A percentile compares a stretch with the other conserved stretches of the same genome.
Conservation (phyloP, 805 yeast genomes). For the Barnettozyma populi region DNA sequence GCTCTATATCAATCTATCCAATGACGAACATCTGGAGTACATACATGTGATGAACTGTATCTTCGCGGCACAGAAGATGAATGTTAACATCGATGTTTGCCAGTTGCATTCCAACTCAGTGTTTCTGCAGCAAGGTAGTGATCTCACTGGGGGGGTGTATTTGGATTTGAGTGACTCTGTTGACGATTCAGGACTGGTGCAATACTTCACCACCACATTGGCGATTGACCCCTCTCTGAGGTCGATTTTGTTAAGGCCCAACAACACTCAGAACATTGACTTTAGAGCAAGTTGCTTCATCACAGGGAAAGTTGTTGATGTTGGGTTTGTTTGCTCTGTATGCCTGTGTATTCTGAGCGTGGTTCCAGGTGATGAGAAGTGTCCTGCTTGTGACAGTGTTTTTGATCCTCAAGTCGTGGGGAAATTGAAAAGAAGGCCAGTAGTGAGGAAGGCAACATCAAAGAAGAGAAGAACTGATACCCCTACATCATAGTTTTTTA, state of each 20-base stretch:
- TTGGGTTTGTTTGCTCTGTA: conserved; percentile 93
- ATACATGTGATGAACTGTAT: conserved; percentile 93
- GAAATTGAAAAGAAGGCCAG: conserved; percentile 56
- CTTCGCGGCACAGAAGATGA: conserved; percentile 92
- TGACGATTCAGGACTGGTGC: conserved; percentile 57
- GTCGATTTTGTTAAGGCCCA: conserved; percentile 71
- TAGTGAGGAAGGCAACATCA: conserved; percentile 36
- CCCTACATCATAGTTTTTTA: background rate
- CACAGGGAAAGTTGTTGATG: conserved; percentile 84
- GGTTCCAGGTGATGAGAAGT: conserved; percentile 59
- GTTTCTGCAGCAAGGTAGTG: conserved; percentile 91
- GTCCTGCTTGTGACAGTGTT: conserved; percentile 83
- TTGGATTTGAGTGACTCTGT: conserved; percentile 58
- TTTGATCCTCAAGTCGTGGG: conserved; percentile 63
- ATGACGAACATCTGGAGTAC: conserved; percentile 74
- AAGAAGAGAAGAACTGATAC: conserved; percentile 29
- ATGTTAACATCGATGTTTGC: conserved; percentile 85
- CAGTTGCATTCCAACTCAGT: conserved; percentile 70
- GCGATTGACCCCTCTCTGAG: conserved; percentile 82
- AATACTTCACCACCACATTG: conserved; percentile 75
- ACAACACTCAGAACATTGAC: conserved; percentile 71
- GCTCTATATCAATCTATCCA: conserved; percentile 58
- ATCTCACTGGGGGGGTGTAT: conserved; percentile 90
- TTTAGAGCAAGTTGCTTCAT: conserved; percentile 92
- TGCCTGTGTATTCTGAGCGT: conserved; percentile 76